Evolutionary conservation across 768 basidiomycete genomes (phyloP), one percentile per base, ranked within the genome.

Genomic region (Lactifluus hygrophoroides): DNA sequence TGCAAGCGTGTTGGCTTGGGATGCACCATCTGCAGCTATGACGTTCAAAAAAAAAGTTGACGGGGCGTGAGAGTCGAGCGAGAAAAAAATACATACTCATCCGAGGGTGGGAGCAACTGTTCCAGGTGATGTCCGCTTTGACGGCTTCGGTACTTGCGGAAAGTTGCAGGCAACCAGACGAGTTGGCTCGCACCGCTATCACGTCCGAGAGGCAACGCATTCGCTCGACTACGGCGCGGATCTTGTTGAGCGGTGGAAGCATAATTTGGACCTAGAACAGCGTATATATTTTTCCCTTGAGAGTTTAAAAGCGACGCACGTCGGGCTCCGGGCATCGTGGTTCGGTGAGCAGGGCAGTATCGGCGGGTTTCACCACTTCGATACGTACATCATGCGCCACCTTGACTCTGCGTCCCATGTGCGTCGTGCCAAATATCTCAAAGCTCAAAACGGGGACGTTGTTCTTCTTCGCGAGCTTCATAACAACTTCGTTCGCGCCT

Each of bases 391-490:
- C 90, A 67, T 94, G 90, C 0, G 80, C 75, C 21, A 94, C 80
- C 45, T 79, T 77, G 40, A 90, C 78, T 43, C 70, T 75, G 58
- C 83, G 75, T 5, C 88, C 88, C 28, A 80, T 75, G n/a, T 82
- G 74, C 10, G 83, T 85, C 51, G 80, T 71, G 0, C 82, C 84
- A 44, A 74, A 76, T 58, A 93, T 88, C 64, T 88, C 88, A 59
- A 93, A 88, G 47, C 79, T 83, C 10, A 93, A 76, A 34, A 89
- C 80, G 0, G 90, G 87, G 38, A 83, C 82, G 48, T 88, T 83
- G 62, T 85, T 83, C 72, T 90, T 90, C 75, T 94, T 94, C 11
- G 90, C 88, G 3, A 94, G 77, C 71, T 88, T 92, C 78, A 93
- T 82, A 51, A 87, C 77, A 34, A 89, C 79, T 40, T 90, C 84